Conservation (phyloP, 768 basidiomycete species). For the Tylopilus plumbeoviolaceoides region DNA sequence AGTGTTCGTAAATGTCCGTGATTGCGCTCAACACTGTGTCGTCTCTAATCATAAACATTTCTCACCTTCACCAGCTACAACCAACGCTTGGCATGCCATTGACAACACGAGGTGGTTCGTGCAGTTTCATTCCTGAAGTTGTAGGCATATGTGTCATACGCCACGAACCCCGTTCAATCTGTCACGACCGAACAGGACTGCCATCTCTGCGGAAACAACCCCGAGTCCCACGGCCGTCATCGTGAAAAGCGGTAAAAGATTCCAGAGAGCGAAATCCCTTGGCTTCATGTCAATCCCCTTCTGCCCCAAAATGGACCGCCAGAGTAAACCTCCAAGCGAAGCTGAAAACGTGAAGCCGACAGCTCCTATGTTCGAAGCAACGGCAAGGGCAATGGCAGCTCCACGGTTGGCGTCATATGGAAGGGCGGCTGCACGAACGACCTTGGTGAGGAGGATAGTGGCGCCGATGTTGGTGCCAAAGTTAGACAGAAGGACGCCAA, state of each 20-base stretch:
- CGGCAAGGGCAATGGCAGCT: slow-evolving; percentile 40
- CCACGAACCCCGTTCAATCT: too few species aligned
- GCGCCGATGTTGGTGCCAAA: slow-evolving; percentile 38
- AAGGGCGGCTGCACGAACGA: slow-evolving; percentile 50
- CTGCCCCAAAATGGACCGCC: slow-evolving; percentile 68
- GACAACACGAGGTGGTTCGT: too few species aligned
- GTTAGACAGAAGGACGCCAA: slow-evolving; percentile 75
- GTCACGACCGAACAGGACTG: not conserved
- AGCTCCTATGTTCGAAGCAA: slow-evolving; percentile 76
- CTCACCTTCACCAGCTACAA: too few species aligned
- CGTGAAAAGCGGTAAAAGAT: slow-evolving; percentile 55
- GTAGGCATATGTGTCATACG: too few species aligned
- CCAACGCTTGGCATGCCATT: too few species aligned
- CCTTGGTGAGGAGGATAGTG: too few species aligned
- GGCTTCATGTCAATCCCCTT: slow-evolving; percentile 62
- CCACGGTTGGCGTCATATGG: slow-evolving; percentile 38
- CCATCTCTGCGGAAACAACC: slow-evolving; percentile 73
- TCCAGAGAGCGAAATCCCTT: slow-evolving; percentile 67
- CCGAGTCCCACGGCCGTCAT: slow-evolving; percentile 67
- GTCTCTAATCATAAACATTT: too few species aligned
- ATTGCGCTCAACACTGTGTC: too few species aligned
- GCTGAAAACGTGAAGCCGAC: slow-evolving; percentile 87
- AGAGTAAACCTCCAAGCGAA: slow-evolving; percentile 84
- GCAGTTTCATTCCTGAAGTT: too few species aligned
- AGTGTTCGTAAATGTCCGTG: too few species aligned